Base-by-base conservation (phyloP, 495 filamentous ascomycete species). In the Hypomontagnella monticulosa region DNA sequence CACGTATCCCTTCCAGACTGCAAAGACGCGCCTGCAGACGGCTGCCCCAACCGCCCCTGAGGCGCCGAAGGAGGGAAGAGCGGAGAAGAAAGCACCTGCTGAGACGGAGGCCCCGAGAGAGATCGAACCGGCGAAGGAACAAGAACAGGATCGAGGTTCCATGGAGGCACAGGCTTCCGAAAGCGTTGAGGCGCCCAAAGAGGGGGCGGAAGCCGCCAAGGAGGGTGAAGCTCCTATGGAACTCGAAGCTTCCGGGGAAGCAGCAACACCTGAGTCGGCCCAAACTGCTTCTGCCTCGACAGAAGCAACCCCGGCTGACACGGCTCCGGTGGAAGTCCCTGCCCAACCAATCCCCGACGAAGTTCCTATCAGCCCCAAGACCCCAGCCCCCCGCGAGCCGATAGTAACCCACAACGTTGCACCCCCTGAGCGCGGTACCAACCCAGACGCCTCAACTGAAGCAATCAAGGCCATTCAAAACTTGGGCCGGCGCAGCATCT, bases 1-100 rank as follows among this genome's bases (percentile, higher is more conserved):
- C 57, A 97, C 91, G 4, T 97, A 97, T 74, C 94, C 94, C 0
- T 88, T 97, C 74, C 89, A 89, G 11, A 85, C 93, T 16, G 93
- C 92, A 16, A 92, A 93, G 74, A 87, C 91, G 0, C 79, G 93
- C 43, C 80, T 90, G 1, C 91, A 96, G 74, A 33, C 55, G 4
- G 67, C 61, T 15, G 8, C 62, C 30, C 50, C 69, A 0, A 82
- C 85, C 12, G 74, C 79, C 41, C 66, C 72, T 4, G 30, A 46
- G 3, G 51, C 71, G 12, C 63, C 63, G 4, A 38, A 50, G n/a
- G 69, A 75, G 43, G 61, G 34, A 9, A 34, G 12, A 40, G 49
- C 34, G 14, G 33, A 14, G 3, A 10, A 11, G 47, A 33, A 30
- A 18, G 19, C 6, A 9, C 7, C 8, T 8, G 30, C 20, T 1